Percentiles rank a stretch among this genome's conserved stretches.
Evolutionary conservation across 2,329 filamentous ascomycete species (phyloP).

Genomic region (Niveomyces coronatus): DNA sequence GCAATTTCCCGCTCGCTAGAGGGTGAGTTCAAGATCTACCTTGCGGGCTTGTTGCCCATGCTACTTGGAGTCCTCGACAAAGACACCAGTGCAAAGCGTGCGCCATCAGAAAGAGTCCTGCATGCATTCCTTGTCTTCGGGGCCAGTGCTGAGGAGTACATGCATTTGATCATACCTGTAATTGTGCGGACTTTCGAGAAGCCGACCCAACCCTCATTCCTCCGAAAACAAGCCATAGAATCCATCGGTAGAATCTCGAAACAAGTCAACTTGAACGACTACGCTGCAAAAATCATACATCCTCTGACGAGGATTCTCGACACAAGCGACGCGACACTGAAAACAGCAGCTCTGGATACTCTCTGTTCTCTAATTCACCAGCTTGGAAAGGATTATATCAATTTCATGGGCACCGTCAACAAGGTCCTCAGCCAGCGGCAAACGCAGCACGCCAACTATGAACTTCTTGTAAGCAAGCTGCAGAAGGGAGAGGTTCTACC

Average conservation of each 20-base stretch:
- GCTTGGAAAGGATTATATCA: conserved; percentile 86
- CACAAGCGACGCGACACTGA: conserved; percentile 60
- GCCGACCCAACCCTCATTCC: conserved; percentile 64
- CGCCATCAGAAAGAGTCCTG: conserved; percentile 78
- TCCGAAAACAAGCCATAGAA: conserved; percentile 85
- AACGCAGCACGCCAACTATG: conserved; percentile 83
- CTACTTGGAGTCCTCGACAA: conserved; percentile 93
- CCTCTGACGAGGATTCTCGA: conserved; percentile 76
- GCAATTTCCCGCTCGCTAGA: conserved; percentile 89
- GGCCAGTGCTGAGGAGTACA: conserved; percentile 92
- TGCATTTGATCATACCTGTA: conserved; percentile 95
- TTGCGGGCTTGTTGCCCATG: conserved; percentile 77
- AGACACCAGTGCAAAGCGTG: conserved; percentile 64
- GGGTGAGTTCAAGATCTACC: conserved; percentile 94
- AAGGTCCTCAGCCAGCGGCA: conserved; percentile 72
- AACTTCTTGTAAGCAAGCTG: conserved; percentile 82
- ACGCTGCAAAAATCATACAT: conserved; percentile 92
- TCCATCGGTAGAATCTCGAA: conserved; percentile 89
- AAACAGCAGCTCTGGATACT: conserved; percentile 80
- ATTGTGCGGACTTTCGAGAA: conserved; percentile 94
- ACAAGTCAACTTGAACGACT: conserved; percentile 95
- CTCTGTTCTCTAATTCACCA: conserved; percentile 93
- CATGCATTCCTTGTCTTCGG: conserved; percentile 96
- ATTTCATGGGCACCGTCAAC: conserved; percentile 89
- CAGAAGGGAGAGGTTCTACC: conserved; percentile 93